Conservation (phyloP, 2,329 filamentous ascomycete genomes). For the Ascochyta fabae region DNA sequence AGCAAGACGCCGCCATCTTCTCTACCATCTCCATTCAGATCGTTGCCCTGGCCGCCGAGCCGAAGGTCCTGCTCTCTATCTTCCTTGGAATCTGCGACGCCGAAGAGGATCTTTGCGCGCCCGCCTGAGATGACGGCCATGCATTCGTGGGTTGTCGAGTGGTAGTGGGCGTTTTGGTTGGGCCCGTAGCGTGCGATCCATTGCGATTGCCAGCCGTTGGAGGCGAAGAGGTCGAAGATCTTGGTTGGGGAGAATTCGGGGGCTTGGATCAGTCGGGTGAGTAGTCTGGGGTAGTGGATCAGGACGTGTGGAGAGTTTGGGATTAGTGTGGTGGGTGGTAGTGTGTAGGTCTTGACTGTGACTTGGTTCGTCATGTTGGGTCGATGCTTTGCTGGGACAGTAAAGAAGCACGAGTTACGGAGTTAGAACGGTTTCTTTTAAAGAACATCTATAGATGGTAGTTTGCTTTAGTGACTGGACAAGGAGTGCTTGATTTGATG, state of each 20-base stretch:
- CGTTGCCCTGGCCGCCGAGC: conserved; percentile 34
- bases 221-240: conserved; percentile 54
- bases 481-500: too few species aligned
- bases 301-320: conserved; percentile 54
- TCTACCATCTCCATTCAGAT: conserved; percentile 47
- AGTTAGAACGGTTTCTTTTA: too few species aligned
- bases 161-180: conserved; percentile 64
- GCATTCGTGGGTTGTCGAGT: conserved; percentile 63
- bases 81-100: conserved; percentile 54
- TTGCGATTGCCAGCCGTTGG: conserved; percentile 60
- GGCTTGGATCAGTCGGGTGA: conserved; percentile 36
- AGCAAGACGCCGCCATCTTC: conserved; percentile 60
- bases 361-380: too few species aligned
- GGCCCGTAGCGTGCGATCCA: conserved; percentile 65
- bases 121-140: conserved; percentile 63
- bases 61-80: conserved; percentile 18
- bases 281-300: conserved; percentile 59
- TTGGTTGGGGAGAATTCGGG: conserved; percentile 34
- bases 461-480: too few species aligned
- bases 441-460: too few species aligned
- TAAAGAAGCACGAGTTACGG: too few species aligned
- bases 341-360: conserved; percentile 21
- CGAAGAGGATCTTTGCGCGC: conserved; percentile 61
- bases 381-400: too few species aligned
- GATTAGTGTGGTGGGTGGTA: conserved; percentile 46